Evolutionary conservation across 1,284 basidiomycete species (phyloP).

Genomic region (Kalmanozyma brasiliensis): DNA sequence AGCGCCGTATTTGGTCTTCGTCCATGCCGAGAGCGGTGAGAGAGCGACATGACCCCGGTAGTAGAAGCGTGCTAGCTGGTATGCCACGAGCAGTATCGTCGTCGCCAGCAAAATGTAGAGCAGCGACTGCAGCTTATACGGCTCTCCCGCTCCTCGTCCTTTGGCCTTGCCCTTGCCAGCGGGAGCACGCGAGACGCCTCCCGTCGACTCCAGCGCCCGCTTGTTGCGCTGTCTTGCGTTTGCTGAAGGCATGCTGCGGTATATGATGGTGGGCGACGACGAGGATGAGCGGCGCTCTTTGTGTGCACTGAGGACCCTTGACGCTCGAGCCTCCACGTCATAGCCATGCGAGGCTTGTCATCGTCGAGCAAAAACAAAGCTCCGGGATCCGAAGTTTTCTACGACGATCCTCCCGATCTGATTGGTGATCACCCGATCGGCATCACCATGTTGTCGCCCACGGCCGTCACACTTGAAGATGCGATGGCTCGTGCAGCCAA

Average conservation of each 20-base stretch:
- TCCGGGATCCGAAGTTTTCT: constrained; percentile 14
- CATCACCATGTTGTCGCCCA: no score
- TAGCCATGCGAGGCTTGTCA: constrained; percentile 19
- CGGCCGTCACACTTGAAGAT: neutral
- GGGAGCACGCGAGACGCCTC: constrained; percentile 23
- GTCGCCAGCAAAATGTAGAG: constrained; percentile 37
- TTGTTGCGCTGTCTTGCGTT: constrained; percentile 49
- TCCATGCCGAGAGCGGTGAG: constrained; percentile 35
- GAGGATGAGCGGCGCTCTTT: neutral
- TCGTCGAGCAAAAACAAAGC: neutral
- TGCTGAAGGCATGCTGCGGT: constrained; percentile 29
- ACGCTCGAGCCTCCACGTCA: constrained; percentile 38
- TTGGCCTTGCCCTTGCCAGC: constrained; percentile 15
- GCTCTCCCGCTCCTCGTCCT: constrained; percentile 9
- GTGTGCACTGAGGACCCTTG: neutral
- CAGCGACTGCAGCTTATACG: constrained; percentile 29
- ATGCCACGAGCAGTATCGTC: constrained; percentile 29
- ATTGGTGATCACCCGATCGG: no score
- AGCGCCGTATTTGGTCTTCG: constrained; percentile 35
- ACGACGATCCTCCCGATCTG: no score
- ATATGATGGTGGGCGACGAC: neutral
- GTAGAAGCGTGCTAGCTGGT: constrained; percentile 40
- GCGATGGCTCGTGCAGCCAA: no score
- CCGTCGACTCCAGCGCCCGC: constrained; percentile 32
- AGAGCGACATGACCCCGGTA: constrained; percentile 28